Percentiles rank a stretch among this genome's conserved stretches.
These are phyloP conservation scores for Platanthera guangdongensis DNA, from an alignment of 106 monocot species.

Conservation along the genomic window DNA sequence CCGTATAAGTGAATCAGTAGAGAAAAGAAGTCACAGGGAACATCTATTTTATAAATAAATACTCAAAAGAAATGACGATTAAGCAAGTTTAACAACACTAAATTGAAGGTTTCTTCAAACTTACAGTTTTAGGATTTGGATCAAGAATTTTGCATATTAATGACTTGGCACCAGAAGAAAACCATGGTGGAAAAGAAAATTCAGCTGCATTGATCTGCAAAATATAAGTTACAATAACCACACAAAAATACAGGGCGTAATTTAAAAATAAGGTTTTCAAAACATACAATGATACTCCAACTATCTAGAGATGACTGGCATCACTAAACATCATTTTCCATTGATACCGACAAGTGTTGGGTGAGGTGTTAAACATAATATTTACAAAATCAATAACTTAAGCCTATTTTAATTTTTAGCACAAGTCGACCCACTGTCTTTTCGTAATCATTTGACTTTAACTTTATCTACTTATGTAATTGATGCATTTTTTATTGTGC, in stretches of 20 bases:
- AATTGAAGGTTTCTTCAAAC: conserved; percentile 14
- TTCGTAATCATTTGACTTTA: too few species aligned
- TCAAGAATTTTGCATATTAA: conserved; percentile 82
- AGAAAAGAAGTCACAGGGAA: neutral
- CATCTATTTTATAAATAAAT: neutral
- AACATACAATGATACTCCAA: neutral
- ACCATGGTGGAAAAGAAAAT: conserved; percentile 75
- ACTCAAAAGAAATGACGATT: neutral
- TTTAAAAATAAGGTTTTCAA: neutral
- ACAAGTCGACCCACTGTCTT: too few species aligned
- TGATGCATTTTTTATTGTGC: too few species aligned
- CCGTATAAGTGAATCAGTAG: too few species aligned
- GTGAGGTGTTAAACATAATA: too few species aligned
- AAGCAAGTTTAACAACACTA: neutral
- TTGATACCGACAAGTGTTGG: too few species aligned
- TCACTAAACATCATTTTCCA: too few species aligned
- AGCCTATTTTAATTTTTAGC: too few species aligned
- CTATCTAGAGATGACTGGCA: too few species aligned
- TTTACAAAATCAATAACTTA: too few species aligned
- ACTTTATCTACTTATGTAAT: too few species aligned
- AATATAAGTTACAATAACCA: conserved; percentile 9
- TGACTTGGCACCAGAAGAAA: conserved; percentile 57
- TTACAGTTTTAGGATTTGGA: conserved; percentile 78
- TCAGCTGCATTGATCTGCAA: conserved; percentile 75
- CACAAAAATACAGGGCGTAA: neutral